Base-by-base conservation (phyloP, 2,329 filamentous ascomycete genomes). In the Aspergillus amoenus region DNA sequence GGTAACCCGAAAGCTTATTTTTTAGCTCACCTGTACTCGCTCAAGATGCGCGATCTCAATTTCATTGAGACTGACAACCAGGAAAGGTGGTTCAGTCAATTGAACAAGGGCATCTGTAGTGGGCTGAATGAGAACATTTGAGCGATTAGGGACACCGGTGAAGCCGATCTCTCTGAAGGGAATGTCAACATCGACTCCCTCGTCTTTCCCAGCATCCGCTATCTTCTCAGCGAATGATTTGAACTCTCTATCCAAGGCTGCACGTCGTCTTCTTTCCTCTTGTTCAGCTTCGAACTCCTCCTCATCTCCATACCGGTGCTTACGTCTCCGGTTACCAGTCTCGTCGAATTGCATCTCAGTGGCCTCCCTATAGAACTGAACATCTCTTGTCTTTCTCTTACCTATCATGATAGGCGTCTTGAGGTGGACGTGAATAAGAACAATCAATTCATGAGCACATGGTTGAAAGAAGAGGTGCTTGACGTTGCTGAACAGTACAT, bases 401-500 rank as follows among this genome's bases (percentile, higher is more conserved):
- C 94, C 94, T 61, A 99, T 90, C 75, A 99, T 92, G 72, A 99
- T 97, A 3, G 94, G 94, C 61, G 97, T 96, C 78, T 96, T 97
- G 49, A 99, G 84, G 73, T 99, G 94, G 56, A 99, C 90, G 74
- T 99, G 94, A 65, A 99, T 97, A 67, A 99, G 91, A 64, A 99
- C 95, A 64, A 99, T 96, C 68, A 99, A 80, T 74, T 99, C 94
- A 69, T 96, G 91, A 67, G 92, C 89, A 69, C 92, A 97, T 27
- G 95, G 94, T 75, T 99, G 94, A 82, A 99, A 99, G 82, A 99
- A 99, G 3, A 99, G 82, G 72, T 99, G 94, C 75, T 96, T 95
- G 73, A 99, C 91, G 78, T 99, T 99, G 79, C 91, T 95, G 81
- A 99, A 99, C 1, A 99, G 84, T 52, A 99, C 87, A 68, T 99